Evolutionary conservation across 441 rosid species (phyloP).

Genomic region (Euphorbia schlechtendalii): DNA sequence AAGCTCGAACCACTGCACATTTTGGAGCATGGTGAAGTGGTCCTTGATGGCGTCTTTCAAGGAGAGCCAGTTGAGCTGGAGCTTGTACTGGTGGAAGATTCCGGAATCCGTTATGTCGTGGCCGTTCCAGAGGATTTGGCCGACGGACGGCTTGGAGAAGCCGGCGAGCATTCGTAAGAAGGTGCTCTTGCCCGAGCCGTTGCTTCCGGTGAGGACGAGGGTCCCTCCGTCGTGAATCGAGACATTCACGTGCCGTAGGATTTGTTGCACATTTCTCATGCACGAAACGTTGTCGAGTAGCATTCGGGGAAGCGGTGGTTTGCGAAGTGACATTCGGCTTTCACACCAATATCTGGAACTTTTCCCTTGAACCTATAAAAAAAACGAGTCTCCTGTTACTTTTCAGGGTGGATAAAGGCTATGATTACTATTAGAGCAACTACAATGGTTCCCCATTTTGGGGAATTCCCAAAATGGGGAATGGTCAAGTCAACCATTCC

Average conservation of each 20-base stretch:
- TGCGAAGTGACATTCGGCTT: too few relatives aligned
- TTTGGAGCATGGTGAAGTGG: slow-evolving; percentile 60
- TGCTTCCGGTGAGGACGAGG: slow-evolving; percentile 62
- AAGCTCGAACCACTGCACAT: slow-evolving; percentile 68
- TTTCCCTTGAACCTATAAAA: too few relatives aligned
- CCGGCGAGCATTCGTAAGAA: slow-evolving; percentile 84
- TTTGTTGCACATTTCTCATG: slow-evolving; percentile 84
- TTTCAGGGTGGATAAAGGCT: too few relatives aligned
- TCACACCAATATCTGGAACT: too few relatives aligned
- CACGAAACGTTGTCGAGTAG: slow-evolving; percentile 79
- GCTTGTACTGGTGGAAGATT: too few relatives aligned
- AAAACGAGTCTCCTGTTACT: too few relatives aligned
- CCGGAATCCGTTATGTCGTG: slow-evolving; percentile 70
- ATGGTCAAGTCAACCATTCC: too few relatives aligned
- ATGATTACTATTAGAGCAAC: too few relatives aligned
- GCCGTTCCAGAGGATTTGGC: slow-evolving; percentile 79
- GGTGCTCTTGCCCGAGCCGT: slow-evolving; percentile 74
- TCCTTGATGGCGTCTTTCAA: slow-evolving; percentile 71
- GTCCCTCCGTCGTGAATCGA: slow-evolving; percentile 79
- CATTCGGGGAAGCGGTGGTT: slow-evolving; percentile 58
- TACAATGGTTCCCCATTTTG: too few relatives aligned
- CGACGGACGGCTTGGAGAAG: slow-evolving; percentile 73
- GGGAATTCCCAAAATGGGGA: too few relatives aligned
- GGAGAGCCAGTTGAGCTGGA: slow-evolving; percentile 87
- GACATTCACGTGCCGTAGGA: slow-evolving; percentile 60